Evolutionary conservation across 2,329 filamentous ascomycete genomes (phyloP).

Genomic region (Grosmannia clavigera): DNA sequence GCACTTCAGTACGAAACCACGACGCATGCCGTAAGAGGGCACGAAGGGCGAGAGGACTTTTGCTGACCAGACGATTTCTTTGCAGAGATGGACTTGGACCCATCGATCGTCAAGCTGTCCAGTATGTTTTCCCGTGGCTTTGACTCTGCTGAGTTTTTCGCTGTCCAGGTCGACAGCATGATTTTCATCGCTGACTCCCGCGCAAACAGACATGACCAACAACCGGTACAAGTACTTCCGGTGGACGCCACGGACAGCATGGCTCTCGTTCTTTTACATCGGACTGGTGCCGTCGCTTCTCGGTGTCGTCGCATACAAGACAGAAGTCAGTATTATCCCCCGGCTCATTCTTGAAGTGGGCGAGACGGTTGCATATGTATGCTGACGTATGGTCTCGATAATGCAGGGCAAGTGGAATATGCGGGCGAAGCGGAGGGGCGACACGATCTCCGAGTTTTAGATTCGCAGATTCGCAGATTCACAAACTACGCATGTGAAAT

Average conservation of each 20-base stretch:
- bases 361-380: neutral
- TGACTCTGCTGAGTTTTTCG: neutral
- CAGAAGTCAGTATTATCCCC: slow-evolving; percentile 58
- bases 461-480: slow-evolving; percentile 12
- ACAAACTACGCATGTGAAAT: neutral
- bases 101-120: slow-evolving; percentile 32
- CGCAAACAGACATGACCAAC: slow-evolving; percentile 58
- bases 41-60: neutral
- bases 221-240: slow-evolving; percentile 92
- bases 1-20: slow-evolving; percentile 26
- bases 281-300: slow-evolving; percentile 59
- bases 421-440: slow-evolving; percentile 77
- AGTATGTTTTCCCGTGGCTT: slow-evolving; percentile 21
- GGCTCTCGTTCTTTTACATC: slow-evolving; percentile 66
- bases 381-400: neutral
- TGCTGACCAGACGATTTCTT: slow-evolving; percentile 17
- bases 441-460: slow-evolving; percentile 71
- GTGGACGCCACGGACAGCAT: slow-evolving; percentile 76
- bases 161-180: slow-evolving; percentile 4
- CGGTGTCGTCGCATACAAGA: slow-evolving; percentile 62
- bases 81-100: slow-evolving; percentile 33
- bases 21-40: neutral
- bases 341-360: neutral
- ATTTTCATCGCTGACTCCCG: neutral
- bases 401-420: slow-evolving; percentile 72